Base-by-base conservation (phyloP, 495 filamentous ascomycete species). In the Pseudoneurospora amorphoporcata region DNA sequence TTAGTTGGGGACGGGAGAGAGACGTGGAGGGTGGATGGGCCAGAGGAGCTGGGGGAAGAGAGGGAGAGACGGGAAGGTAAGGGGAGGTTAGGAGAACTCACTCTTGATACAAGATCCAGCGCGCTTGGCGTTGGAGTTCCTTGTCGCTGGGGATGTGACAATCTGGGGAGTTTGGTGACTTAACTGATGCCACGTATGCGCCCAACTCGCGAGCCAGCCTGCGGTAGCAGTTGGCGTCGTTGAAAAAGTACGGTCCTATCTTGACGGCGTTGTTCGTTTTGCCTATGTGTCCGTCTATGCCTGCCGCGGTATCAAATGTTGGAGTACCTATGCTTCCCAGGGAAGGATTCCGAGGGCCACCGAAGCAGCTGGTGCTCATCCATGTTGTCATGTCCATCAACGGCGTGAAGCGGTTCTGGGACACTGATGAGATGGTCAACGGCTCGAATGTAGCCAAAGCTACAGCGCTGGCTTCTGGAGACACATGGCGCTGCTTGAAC, bases 31-130 rank as follows among this genome's bases (percentile, higher is more conserved):
- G 6, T 61, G 10, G 10, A 58, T 58, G 19, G 47, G 19, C 19
- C 19, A 53, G 45, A 35, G 23, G 23, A 23, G 23, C 23, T 9
- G 9, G 38, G 32, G 35, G 14, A 45, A 16, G 2, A 8, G 10
- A 8, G 16, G 39, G 19, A n/a, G 19, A 35, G 32, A 42, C 40
- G 29, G 39, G 40, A 6, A 39, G 35, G 40, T 71, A 68, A 68
- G 6, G 12, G 47, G 29, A 42, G 39, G 14, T 14, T 23, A 23
- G 4, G 1, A 32, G 14, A 1, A 77, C 84, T 78, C 69, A 86
- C 84, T 87, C 85, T 71, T 87, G 85, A 61, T 87, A 88, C 4
- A 87, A 75, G 58, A 86, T 81, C 85, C 86, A 87, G n/a, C 86
- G 82, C 9, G 86, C 85, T 76, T 88, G 86, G 73, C 86, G 82